Conservation (phyloP, 768 basidiomycete species). For the Podaxis sp. region DNA sequence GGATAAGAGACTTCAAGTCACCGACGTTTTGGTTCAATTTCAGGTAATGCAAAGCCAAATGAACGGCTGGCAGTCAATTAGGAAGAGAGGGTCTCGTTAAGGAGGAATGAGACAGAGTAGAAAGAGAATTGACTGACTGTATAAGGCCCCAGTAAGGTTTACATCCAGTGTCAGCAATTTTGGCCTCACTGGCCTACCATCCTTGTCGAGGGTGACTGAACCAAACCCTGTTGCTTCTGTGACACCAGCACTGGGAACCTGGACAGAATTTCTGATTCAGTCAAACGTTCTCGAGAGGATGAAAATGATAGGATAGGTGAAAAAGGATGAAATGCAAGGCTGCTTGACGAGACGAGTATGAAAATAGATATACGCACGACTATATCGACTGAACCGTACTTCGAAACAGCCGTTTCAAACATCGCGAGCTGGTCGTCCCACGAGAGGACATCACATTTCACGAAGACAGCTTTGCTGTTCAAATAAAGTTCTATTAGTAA, state of each 20-base stretch:
- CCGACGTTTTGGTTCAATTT: slow-evolving; percentile 32
- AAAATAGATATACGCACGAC: slow-evolving; percentile 38
- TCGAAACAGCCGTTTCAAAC: slow-evolving; percentile 48
- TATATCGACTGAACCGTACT: slow-evolving; percentile 51
- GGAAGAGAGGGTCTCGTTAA: not conserved
- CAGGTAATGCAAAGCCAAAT: slow-evolving; percentile 54
- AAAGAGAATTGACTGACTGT: slow-evolving; percentile 37
- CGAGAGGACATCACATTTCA: slow-evolving; percentile 48
- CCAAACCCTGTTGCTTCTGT: slow-evolving; percentile 34
- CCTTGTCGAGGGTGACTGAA: slow-evolving; percentile 26
- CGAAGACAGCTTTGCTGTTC: slow-evolving; percentile 40
- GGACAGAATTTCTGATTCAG: slow-evolving; percentile 1
- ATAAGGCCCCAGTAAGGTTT: slow-evolving; percentile 47
- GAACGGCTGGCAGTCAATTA: slow-evolving; percentile 34
- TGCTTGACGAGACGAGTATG: not conserved
- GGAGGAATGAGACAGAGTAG: not conserved
- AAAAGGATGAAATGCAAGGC: not conserved
- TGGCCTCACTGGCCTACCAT: slow-evolving; percentile 46
- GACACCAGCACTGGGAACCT: slow-evolving; percentile 54
- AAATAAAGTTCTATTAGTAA: slow-evolving; percentile 1
- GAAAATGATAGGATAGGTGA: not conserved
- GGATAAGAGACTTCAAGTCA: slow-evolving; percentile 48
- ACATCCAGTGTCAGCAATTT: slow-evolving; percentile 45
- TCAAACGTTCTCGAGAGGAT: not conserved
- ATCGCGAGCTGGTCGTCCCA: slow-evolving; percentile 56